Evolutionary conservation across 345 rosid species (phyloP).

Genomic region (Diplotaxis tenuifolia): DNA sequence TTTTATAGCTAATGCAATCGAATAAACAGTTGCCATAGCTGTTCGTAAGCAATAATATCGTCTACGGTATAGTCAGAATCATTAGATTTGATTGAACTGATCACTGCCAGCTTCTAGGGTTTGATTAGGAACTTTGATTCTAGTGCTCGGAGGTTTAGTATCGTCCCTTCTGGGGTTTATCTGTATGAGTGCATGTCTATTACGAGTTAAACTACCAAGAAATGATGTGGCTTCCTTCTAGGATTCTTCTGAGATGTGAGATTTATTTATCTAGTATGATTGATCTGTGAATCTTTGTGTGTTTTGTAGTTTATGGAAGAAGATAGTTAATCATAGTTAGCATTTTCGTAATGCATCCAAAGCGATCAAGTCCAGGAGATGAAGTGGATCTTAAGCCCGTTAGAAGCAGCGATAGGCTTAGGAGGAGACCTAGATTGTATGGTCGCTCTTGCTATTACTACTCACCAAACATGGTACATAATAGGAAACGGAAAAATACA

Average conservation of each 20-base stretch:
- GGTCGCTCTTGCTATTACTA: slow-evolving; percentile 67
- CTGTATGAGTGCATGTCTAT: slow-evolving; percentile 23
- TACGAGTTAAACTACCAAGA: neutral
- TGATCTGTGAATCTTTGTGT: slow-evolving; percentile 25
- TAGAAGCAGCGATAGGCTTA: slow-evolving; percentile 92
- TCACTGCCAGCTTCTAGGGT: slow-evolving; percentile 31
- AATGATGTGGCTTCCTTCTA: slow-evolving; percentile 1
- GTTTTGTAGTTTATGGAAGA: slow-evolving; percentile 54
- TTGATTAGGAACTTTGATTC: slow-evolving; percentile 8
- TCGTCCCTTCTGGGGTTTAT: slow-evolving; percentile 3
- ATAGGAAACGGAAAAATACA: slow-evolving; percentile 65
- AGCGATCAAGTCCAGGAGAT: slow-evolving; percentile 82
- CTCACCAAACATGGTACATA: slow-evolving; percentile 48
- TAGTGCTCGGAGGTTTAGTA: slow-evolving; percentile 29
- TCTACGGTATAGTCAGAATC: neutral
- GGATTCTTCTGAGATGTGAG: neutral
- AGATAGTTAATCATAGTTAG: slow-evolving; percentile 39
- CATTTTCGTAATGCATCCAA: slow-evolving; percentile 67
- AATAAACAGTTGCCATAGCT: slow-evolving; percentile 1
- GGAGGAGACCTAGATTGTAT: slow-evolving; percentile 73
- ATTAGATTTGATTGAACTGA: slow-evolving; percentile 15
- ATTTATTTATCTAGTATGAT: too few species aligned
- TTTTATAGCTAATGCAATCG: slow-evolving; percentile 36
- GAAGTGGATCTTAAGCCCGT: slow-evolving; percentile 78
- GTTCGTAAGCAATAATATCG: neutral